Percentiles rank a stretch among this genome's conserved stretches.
These are phyloP conservation scores for Quambalaria eucalypti DNA, from an alignment of 1,284 basidiomycete species.

Conservation along the genomic window DNA sequence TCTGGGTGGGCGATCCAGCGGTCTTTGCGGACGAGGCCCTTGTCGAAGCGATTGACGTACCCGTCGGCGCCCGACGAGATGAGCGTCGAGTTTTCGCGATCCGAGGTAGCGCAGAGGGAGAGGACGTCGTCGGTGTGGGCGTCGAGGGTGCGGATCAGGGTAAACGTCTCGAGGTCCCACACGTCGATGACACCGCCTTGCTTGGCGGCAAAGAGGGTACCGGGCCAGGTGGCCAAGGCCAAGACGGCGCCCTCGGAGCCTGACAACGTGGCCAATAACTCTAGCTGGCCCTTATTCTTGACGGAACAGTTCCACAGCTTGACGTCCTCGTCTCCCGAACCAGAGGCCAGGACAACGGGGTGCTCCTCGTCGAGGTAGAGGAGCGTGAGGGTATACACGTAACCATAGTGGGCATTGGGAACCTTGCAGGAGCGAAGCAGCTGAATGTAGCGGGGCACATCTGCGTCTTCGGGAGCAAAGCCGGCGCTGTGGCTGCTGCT, in stretches of 20 bases:
- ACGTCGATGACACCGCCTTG: constrained; percentile 86
- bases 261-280: background rate
- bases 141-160: constrained; percentile 72
- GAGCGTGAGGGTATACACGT: constrained; percentile 75
- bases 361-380: constrained; percentile 10
- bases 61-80: constrained; percentile 34
- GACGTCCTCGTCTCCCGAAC: constrained; percentile 71
- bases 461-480: background rate
- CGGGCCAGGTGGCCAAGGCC: constrained; percentile 60
- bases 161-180: constrained; percentile 80
- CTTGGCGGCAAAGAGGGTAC: constrained; percentile 78
- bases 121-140: constrained; percentile 59
- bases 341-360: constrained; percentile 20
- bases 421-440: constrained; percentile 19
- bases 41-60: constrained; percentile 24
- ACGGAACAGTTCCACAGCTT: constrained; percentile 72
- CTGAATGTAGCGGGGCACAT: constrained; percentile 55
- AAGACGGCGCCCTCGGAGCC: constrained; percentile 53
- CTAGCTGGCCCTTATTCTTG: background rate
- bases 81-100: constrained; percentile 48
- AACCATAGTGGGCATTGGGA: constrained; percentile 81
- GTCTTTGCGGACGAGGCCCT: constrained; percentile 36
- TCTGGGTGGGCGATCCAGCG: constrained; percentile 18
- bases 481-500: background rate
- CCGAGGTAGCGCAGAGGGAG: constrained; percentile 12